Percentiles rank a stretch among this genome's conserved stretches.
Conservation (phyloP, 345 rosid species). For the Aegle marmelos region DNA sequence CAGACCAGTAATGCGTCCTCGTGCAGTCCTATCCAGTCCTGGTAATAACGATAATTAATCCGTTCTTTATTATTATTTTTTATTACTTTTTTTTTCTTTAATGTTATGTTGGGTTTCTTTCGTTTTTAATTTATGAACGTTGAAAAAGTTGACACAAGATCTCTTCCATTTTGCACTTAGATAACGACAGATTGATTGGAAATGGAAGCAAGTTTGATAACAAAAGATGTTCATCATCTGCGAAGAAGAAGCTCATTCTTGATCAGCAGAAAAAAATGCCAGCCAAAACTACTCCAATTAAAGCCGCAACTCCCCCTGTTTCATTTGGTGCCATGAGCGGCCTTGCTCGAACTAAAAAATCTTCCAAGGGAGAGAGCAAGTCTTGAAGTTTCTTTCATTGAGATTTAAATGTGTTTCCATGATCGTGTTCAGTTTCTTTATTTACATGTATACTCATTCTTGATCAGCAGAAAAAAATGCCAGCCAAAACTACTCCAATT, state of each 20-base stretch:
- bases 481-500: not conserved
- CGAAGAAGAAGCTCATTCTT: conserved; percentile 14
- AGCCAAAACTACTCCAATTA: not conserved
- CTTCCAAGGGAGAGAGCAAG: not conserved
- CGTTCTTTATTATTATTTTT: no score
- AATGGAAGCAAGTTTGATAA: conserved; percentile 5
- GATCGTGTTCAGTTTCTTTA: not conserved
- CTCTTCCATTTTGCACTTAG: conserved; percentile 12
- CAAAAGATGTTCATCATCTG: not conserved
- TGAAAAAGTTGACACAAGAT: not conserved
- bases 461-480: not conserved
- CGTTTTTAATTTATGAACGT: no score
- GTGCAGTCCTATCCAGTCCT: conserved; percentile 40
- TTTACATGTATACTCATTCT: no score
- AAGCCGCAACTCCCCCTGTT: not conserved
- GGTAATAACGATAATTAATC: conserved; percentile 11
- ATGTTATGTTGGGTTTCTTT: no score
- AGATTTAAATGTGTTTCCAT: not conserved
- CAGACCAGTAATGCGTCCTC: conserved; percentile 18
- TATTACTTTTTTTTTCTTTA: no score
- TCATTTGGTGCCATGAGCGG: not conserved
- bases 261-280: not conserved
- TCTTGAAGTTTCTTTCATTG: not conserved
- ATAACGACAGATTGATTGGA: conserved; percentile 32
- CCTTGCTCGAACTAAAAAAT: not conserved